Conservation (phyloP, 2,329 filamentous ascomycete genomes). For the Alternaria incomplexa region DNA sequence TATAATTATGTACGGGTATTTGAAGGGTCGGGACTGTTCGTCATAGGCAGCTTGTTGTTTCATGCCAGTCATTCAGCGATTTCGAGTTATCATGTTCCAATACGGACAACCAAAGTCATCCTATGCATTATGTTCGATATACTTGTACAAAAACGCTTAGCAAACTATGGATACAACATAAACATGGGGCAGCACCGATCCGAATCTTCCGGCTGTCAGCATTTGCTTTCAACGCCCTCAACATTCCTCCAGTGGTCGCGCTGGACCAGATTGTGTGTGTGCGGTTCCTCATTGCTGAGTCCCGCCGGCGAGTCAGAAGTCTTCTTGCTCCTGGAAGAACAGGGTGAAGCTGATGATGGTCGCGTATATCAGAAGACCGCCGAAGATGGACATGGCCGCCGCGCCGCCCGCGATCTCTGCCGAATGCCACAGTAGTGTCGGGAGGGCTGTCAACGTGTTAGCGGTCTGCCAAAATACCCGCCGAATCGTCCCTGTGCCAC, state of each 20-base stretch:
- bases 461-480: background rate
- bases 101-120: background rate
- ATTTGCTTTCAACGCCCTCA: background rate
- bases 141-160: slow-evolving; percentile 37
- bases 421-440: slow-evolving; percentile 85
- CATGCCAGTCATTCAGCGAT: background rate
- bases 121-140: slow-evolving; percentile 20
- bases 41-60: background rate
- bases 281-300: slow-evolving; percentile 22
- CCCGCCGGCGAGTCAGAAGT: slow-evolving; percentile 69
- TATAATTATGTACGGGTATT: slow-evolving; percentile 11
- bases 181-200: slow-evolving; percentile 3
- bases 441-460: slow-evolving; percentile 69
- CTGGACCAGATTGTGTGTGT: background rate
- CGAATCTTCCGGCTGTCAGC: background rate
- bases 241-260: background rate
- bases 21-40: background rate
- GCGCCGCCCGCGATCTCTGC: slow-evolving; percentile 81
- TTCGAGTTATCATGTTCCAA: background rate
- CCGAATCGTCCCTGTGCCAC: background rate
- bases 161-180: slow-evolving; percentile 18
- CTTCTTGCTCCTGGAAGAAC: slow-evolving; percentile 98
- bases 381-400: slow-evolving; percentile 93
- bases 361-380: slow-evolving; percentile 92
- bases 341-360: slow-evolving; percentile 98